These are phyloP conservation scores for Curvularia eragrostidis DNA, from an alignment of 2,329 filamentous ascomycete species.

Conservation along the genomic window DNA sequence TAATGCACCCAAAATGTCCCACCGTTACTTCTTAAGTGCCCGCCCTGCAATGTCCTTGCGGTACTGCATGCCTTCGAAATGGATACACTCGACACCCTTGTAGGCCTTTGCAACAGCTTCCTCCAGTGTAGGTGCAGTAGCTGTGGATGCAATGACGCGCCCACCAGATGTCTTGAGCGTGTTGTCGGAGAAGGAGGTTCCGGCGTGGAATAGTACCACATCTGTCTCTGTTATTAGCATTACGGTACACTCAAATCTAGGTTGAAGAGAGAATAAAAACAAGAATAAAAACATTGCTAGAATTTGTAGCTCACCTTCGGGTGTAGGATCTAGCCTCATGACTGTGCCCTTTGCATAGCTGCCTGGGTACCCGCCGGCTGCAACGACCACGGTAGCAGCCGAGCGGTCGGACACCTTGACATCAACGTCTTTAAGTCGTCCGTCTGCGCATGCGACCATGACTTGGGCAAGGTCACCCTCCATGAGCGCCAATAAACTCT, in stretches of 20 bases:
- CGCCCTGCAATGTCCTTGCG: slow-evolving; percentile 82
- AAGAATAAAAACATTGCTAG: slow-evolving; percentile 24
- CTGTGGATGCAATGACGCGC: slow-evolving; percentile 91
- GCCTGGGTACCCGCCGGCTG: slow-evolving; percentile 88
- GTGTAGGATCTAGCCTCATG: slow-evolving; percentile 64
- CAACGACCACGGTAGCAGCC: slow-evolving; percentile 91
- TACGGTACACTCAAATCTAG: background rate
- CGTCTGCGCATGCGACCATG: slow-evolving; percentile 82
- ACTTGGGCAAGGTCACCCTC: slow-evolving; percentile 87
- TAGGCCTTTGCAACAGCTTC: slow-evolving; percentile 90
- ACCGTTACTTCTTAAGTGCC: slow-evolving; percentile 48
- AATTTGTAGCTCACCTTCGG: slow-evolving; percentile 53
- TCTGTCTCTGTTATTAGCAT: slow-evolving; percentile 43
- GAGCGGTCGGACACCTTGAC: slow-evolving; percentile 73
- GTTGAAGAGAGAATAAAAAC: too few relatives aligned
- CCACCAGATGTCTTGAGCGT: slow-evolving; percentile 81
- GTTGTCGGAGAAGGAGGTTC: slow-evolving; percentile 69
- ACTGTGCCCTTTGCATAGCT: slow-evolving; percentile 77
- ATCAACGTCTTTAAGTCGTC: slow-evolving; percentile 72
- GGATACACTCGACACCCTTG: slow-evolving; percentile 76
- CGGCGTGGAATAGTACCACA: slow-evolving; percentile 87
- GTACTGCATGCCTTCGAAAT: slow-evolving; percentile 89
- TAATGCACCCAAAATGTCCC: background rate
- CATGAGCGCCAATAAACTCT: slow-evolving; percentile 82
- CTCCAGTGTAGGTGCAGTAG: slow-evolving; percentile 75